Base-by-base conservation (phyloP, 2,329 filamentous ascomycete species). In the Neofusicoccum kwambonambiense region DNA sequence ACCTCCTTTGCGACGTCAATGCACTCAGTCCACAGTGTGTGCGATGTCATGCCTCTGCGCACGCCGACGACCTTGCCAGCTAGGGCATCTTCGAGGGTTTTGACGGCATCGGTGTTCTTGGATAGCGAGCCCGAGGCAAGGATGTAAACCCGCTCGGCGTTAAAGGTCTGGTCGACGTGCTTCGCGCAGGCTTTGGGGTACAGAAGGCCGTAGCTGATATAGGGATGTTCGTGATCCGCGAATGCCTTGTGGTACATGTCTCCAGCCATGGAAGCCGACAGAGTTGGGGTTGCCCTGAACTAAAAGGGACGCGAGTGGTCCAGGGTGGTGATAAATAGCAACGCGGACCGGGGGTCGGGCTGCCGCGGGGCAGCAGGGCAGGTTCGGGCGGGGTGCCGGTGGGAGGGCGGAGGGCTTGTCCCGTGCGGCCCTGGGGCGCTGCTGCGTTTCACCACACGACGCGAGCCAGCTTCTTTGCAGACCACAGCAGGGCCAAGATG, bases 11-110 rank as follows among this genome's bases (percentile, higher is more conserved):
- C 75, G 31, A 85, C 77, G 49, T 82, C 77, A 0, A 86, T 68
- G 6, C 86, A 79, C 65, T 87, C 82, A 1, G 79, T 79, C 78
- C 82, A 86, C 3, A 81, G 77, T 1, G 83, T 86, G 69, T 87
- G 85, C 3, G 82, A 80, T 34, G 77, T 79, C 76, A 87, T 83
- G 22, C 85, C 84, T 37, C 81, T 73, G 2, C 80, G 75, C 6
- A 78, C 69, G 1, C 84, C 84, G 0, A 77, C 83, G 7, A 84
- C 68, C 2, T 77, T 76, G 3, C 71, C 69, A 1, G 77, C 80
- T 0, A 87, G 71, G 0, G 78, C 77, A 0, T 69, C 17, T 3
- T 76, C 74, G 0, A 87, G 75, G 1, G 73, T 70, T 3, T 79
- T 70, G 0, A 87, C 74, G 1, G 77, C 74, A 51, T 81, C 68